Conservation (phyloP, 305 asterid genomes). For the Fraxinus baroniana region DNA sequence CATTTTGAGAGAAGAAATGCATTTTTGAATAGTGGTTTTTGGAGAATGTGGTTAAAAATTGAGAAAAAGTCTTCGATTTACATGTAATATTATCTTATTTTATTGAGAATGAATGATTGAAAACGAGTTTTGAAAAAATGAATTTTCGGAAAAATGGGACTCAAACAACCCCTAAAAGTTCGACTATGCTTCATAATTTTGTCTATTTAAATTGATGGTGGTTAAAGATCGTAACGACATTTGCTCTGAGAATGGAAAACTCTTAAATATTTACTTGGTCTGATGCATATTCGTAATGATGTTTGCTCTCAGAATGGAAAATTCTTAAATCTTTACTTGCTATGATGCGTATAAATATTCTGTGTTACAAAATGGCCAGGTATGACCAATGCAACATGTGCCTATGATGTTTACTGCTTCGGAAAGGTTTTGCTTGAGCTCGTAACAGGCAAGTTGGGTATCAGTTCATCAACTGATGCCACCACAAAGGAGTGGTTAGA, state of each 20-base stretch:
- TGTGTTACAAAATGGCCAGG: constrained; percentile 38
- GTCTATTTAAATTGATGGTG: not conserved
- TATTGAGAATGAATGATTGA: no score
- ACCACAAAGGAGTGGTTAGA: constrained; percentile 72
- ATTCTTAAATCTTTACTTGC: not conserved
- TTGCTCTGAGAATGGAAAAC: not conserved
- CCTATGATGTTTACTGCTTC: constrained; percentile 86
- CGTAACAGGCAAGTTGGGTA: constrained; percentile 84
- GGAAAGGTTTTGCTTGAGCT: constrained; percentile 93
- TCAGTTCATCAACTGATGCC: constrained; percentile 68
- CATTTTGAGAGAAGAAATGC: no score
- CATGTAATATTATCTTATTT: no score
- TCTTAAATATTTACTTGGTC: not conserved
- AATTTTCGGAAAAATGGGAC: no score
- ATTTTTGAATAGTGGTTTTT: no score
- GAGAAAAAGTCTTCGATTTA: no score
- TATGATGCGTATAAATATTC: not conserved
- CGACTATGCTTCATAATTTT: not conserved
- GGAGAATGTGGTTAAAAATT: no score
- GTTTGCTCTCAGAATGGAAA: not conserved
- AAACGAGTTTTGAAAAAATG: no score
- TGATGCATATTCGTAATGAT: not conserved
- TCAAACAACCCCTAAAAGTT: not conserved
- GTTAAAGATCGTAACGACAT: not conserved
- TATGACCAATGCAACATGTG: constrained; percentile 56